Conservation (phyloP, 257 asterid genomes). For the Hygrophila difformis region DNA sequence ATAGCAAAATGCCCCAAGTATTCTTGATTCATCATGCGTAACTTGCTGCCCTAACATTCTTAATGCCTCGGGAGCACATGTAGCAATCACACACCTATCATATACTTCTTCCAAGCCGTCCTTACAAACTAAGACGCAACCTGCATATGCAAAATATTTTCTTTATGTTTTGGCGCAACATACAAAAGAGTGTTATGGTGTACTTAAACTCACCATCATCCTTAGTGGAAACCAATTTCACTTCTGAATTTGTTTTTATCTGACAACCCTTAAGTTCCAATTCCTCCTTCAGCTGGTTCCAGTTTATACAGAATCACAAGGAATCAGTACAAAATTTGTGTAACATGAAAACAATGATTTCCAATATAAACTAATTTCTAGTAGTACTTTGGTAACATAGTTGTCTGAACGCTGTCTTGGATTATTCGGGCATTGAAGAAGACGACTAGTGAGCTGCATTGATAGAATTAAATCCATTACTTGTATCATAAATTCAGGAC, state of each 20-base stretch:
- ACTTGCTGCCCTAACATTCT: conserved; percentile 63
- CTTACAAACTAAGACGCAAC: conserved; percentile 43
- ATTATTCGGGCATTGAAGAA: conserved; percentile 89
- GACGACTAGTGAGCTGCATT: conserved; percentile 75
- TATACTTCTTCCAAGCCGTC: conserved; percentile 47
- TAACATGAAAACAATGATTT: no score
- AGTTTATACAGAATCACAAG: neutral
- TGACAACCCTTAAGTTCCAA: conserved; percentile 63
- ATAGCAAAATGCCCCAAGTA: conserved; percentile 85
- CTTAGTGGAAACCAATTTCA: conserved; percentile 37
- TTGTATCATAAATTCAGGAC: neutral
- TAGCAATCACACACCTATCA: conserved; percentile 66
- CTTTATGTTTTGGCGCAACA: no score
- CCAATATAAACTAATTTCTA: no score
- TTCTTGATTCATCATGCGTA: conserved; percentile 59
- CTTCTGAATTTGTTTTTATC: conserved; percentile 54
- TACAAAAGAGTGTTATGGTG: no score
- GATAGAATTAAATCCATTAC: neutral
- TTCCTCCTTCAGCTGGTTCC: conserved; percentile 47
- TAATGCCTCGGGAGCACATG: conserved; percentile 89
- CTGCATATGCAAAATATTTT: conserved; percentile 22
- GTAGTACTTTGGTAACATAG: conserved; percentile 49
- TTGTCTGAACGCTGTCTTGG: conserved; percentile 66
- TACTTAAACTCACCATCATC: conserved; percentile 42
- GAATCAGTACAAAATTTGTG: neutral